phyloP scores from a whole-genome alignment of 2,329 filamentous ascomycete species.

The Cladosporium sp. region DNA sequence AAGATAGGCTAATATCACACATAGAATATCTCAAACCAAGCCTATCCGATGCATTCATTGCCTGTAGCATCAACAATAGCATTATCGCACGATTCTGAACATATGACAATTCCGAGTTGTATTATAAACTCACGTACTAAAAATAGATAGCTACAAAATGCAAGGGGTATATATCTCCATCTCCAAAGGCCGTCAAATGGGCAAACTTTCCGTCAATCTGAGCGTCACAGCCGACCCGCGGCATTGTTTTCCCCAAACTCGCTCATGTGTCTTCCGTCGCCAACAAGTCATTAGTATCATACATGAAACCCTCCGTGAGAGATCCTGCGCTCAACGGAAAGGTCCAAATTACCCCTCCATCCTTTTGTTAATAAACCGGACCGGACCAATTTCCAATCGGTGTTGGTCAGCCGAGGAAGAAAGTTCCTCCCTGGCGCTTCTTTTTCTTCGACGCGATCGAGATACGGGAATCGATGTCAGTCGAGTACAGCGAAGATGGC shows the following conservation, averaged over 20 bases:
- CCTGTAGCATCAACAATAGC: neutral
- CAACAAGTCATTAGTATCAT: neutral
- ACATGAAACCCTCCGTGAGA: neutral
- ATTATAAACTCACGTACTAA: neutral
- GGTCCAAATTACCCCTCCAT: neutral
- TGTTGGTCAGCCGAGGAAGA: neutral
- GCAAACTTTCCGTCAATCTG: neutral
- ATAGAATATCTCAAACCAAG: neutral
- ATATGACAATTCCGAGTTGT: no score
- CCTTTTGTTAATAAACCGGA: neutral
- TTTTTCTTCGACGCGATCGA: neutral
- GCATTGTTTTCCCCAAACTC: neutral
- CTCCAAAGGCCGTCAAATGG: neutral
- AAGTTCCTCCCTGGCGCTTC: constrained; percentile 7
- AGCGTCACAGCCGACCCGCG: constrained; percentile 2
- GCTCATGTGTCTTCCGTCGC: neutral
- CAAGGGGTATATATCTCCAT: constrained; percentile 12
- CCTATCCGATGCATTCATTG: neutral
- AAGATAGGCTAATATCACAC: neutral
- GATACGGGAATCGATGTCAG: neutral
- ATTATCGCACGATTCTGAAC: neutral
- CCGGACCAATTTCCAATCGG: neutral
- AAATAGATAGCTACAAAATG: neutral
- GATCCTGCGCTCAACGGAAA: neutral
- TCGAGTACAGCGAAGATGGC: neutral